These are phyloP conservation scores for Fagopyrum tataricum DNA, from an alignment of 148 eudicot species.

Conservation along the genomic window DNA sequence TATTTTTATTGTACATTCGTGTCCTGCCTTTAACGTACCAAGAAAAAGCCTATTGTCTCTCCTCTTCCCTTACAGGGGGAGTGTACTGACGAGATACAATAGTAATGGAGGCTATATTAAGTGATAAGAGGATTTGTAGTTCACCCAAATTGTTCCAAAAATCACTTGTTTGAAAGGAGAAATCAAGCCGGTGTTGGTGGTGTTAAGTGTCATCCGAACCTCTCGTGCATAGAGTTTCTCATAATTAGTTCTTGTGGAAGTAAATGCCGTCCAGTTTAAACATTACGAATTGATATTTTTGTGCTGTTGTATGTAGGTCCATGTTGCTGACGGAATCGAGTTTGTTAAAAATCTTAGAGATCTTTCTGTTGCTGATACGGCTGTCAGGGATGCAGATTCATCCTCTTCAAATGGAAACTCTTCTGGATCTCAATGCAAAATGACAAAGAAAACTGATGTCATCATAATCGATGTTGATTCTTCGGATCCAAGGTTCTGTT, in stretches of 20 bases:
- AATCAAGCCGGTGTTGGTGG: neutral
- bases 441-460: constrained; percentile 33
- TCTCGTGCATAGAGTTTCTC: neutral
- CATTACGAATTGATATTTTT: constrained; percentile 10
- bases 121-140: neutral
- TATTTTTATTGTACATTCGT: neutral
- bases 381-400: constrained; percentile 8
- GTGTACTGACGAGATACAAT: neutral
- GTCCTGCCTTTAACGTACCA: neutral
- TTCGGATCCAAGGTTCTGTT: constrained; percentile 66
- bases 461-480: constrained; percentile 90
- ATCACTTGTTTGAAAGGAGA: neutral
- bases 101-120: neutral
- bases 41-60: neutral
- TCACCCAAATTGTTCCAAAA: neutral
- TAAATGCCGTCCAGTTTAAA: neutral
- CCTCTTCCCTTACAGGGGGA: neutral
- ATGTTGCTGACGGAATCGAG: constrained; percentile 77
- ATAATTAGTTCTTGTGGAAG: neutral
- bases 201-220: neutral
- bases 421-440: constrained; percentile 14
- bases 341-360: constrained; percentile 40
- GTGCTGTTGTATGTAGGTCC: constrained; percentile 39
- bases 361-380: constrained; percentile 12
- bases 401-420: constrained; percentile 19